Evolutionary conservation across 345 rosid species (phyloP).

Genomic region (Citrus hindsii): DNA sequence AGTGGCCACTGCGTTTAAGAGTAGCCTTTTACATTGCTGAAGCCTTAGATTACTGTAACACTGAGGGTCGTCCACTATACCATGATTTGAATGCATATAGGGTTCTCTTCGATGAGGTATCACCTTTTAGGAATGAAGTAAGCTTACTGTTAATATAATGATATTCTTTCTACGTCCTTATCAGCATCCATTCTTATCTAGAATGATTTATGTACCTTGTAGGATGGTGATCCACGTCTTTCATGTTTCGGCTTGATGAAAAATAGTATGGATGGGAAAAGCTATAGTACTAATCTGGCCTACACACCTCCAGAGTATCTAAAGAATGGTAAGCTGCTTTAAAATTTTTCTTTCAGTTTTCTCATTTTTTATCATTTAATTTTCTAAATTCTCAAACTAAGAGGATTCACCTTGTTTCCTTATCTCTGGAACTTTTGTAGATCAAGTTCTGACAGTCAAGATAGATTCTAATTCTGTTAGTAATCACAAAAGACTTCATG

Average conservation of each 20-base stretch:
- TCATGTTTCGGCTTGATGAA: slow-evolving; percentile 52
- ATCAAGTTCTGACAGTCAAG: neutral
- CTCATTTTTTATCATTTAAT: neutral
- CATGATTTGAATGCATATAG: slow-evolving; percentile 97
- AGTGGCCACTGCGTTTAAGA: slow-evolving; percentile 94
- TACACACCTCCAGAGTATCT: slow-evolving; percentile 97
- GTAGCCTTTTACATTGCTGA: slow-evolving; percentile 87
- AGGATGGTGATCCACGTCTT: neutral
- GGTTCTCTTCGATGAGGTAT: slow-evolving; percentile 98
- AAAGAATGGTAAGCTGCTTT: slow-evolving; percentile 54
- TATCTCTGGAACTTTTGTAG: neutral
- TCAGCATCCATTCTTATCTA: neutral
- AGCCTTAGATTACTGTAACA: slow-evolving; percentile 86
- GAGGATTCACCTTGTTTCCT: neutral
- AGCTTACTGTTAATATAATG: neutral
- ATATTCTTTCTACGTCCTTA: neutral
- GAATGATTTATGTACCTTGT: neutral
- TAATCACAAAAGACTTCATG: neutral
- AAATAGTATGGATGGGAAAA: slow-evolving; percentile 90
- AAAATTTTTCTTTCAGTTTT: neutral
- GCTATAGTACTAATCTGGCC: slow-evolving; percentile 92
- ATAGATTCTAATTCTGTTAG: neutral
- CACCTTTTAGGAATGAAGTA: slow-evolving; percentile 6
- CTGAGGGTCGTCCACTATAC: slow-evolving; percentile 76
- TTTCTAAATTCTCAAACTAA: neutral